Evolutionary conservation across 129 eudicot genomes (phyloP).

Genomic region (Centella asiatica): DNA sequence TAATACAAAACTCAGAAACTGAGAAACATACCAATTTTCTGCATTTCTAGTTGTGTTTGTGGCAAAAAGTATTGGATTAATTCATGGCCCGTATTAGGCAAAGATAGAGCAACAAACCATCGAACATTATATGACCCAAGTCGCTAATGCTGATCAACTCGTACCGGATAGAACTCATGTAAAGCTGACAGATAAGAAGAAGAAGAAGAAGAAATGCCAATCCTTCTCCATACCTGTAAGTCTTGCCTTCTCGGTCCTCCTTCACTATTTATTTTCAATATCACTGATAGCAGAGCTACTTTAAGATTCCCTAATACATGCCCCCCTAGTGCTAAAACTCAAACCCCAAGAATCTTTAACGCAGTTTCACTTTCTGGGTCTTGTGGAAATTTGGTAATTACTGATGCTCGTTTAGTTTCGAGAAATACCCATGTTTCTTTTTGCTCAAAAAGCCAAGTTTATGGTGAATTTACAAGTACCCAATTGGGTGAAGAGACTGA

Average conservation of each 20-base stretch:
- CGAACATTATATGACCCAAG: too few species aligned
- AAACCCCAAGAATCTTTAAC: slow-evolving; percentile 20
- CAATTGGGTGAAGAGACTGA: slow-evolving; percentile 28
- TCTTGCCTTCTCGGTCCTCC: slow-evolving; percentile 22
- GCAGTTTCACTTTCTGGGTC: slow-evolving; percentile 16
- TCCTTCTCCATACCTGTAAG: slow-evolving; percentile 25
- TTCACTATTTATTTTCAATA: slow-evolving; percentile 12
- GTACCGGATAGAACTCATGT: too few species aligned
- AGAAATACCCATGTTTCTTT: slow-evolving; percentile 43
- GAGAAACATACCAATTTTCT: too few species aligned
- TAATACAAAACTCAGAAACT: too few species aligned
- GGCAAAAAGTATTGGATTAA: too few species aligned
- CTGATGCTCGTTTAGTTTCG: slow-evolving; percentile 19
- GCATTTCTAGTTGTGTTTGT: too few species aligned
- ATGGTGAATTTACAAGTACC: slow-evolving; percentile 35
- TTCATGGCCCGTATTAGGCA: too few species aligned
- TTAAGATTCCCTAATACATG: slow-evolving; percentile 5
- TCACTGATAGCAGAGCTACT: slow-evolving; percentile 11
- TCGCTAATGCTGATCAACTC: too few species aligned
- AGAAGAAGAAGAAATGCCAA: slow-evolving; percentile 44
- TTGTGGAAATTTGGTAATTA: slow-evolving; percentile 10
- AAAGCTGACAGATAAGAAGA: too few species aligned
- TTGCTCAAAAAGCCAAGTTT: slow-evolving; percentile 49
- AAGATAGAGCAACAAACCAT: too few species aligned
- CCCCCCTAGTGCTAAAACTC: slow-evolving; percentile 16